Evolutionary conservation across 2,329 filamentous ascomycete species (phyloP), one percentile per base, ranked within the genome.

Genomic region (Colletotrichum phormii): DNA sequence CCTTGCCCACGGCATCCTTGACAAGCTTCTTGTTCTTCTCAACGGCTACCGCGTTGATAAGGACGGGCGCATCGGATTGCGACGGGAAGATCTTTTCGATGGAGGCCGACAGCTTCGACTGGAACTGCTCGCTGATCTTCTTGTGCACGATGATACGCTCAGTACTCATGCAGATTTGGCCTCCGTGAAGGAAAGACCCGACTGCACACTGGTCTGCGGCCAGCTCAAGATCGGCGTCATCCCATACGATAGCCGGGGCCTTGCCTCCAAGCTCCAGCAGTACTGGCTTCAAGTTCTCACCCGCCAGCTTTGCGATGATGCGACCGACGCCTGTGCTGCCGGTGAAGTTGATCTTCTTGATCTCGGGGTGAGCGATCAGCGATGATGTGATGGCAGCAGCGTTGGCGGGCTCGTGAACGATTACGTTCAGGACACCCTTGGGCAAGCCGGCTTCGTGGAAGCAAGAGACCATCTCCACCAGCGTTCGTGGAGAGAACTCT

Each of bases 311-410:
- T 11, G 90, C 93, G 70, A 97, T 90, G 78, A 95, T 92, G 37
- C 90, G 88, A 1, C 95, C 95, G 0, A 97, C 92, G 0, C 81
- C 81, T 0, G 94, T 95, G 77, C 90, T 93, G 42, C 95, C 95
- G 0, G 95, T 97, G 82, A 97, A 97, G 83, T 95, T 97, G 80
- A 97, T 87, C 84, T 97, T 97, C 80, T 91, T 92, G 69, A 97
- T 84, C 0, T 86, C 85, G 0, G 89, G 89, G 77, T 93, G 86
- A 60, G 89, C 88, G 75, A 97, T 93, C 35, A 97, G 81, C 1
- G 89, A 84, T 33, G 87, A 87, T 0, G 93, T 95, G 37, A 96
- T 85, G 13, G 87, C 85, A 0, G 91, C 86, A 0, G 94, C 94
- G 76, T 93, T 89, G 69, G 90, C 86, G 68, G 91, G 89, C 3